These are phyloP conservation scores for Stygiomarasmius scandens DNA, from an alignment of 1,284 basidiomycete species.

Conservation along the genomic window DNA sequence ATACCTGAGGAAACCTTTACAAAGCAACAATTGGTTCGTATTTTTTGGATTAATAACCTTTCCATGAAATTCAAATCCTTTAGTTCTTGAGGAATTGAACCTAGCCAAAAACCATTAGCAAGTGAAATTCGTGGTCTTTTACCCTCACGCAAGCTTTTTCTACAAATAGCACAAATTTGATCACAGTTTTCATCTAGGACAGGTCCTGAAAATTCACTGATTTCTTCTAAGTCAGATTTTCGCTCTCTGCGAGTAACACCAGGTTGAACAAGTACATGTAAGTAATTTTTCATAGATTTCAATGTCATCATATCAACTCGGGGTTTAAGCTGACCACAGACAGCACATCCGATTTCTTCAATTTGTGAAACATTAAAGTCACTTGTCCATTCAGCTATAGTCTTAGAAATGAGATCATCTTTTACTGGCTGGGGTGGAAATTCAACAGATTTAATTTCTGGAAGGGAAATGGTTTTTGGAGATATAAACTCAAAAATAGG, in stretches of 20 bases:
- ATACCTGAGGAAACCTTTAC: no score
- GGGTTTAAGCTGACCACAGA: background rate
- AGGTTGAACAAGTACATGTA: background rate
- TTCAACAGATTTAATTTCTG: no score
- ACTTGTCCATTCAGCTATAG: no score
- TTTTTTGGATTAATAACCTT: no score
- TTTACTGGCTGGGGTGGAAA: no score
- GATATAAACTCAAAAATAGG: no score
- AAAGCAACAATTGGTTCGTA: no score
- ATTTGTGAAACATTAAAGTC: no score
- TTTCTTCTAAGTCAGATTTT: background rate
- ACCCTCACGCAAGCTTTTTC: constrained; percentile 17
- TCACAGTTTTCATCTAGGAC: constrained; percentile 21
- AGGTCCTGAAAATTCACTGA: constrained; percentile 8
- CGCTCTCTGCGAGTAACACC: background rate
- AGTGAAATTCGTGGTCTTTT: constrained; percentile 31
- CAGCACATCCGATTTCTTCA: no score
- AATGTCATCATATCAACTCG: background rate
- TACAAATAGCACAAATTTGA: constrained; percentile 20
- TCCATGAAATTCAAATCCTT: no score
- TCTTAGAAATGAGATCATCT: no score
- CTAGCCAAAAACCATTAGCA: constrained; percentile 41
- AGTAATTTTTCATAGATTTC: background rate
- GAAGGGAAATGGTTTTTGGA: no score
- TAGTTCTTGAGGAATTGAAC: constrained; percentile 35